Percentiles rank a stretch among this genome's conserved stretches.
phyloP scores from a whole-genome alignment of 2,329 filamentous ascomycete species.

The Paecilomyces fulvus region DNA sequence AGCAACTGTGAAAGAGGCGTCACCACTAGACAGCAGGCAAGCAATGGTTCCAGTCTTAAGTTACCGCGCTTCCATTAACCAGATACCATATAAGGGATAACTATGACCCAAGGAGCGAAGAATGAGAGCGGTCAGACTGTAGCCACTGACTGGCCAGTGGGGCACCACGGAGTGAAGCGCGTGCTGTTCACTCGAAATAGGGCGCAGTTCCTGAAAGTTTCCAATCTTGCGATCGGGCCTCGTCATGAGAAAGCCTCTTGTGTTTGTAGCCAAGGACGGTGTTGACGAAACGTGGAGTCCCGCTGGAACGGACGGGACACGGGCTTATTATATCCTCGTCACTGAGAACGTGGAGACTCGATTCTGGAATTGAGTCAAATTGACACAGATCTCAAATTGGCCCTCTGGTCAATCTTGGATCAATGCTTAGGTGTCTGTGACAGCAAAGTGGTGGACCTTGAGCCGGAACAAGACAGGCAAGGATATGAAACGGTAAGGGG shows the following conservation, averaged over 20 bases:
- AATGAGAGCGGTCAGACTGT: not conserved
- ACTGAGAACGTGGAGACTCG: not conserved
- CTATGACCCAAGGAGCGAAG: not conserved
- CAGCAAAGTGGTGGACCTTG: not conserved
- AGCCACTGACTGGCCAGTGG: not conserved
- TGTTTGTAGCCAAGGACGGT: not conserved
- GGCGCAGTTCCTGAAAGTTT: not conserved
- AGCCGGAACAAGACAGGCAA: not conserved
- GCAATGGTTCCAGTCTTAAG: not conserved
- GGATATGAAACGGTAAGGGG: constrained; percentile 1
- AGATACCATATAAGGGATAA: not conserved
- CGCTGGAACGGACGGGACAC: not conserved
- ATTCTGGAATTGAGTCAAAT: not conserved
- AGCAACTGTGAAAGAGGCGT: not conserved
- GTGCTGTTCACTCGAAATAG: not conserved
- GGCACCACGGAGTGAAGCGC: not conserved
- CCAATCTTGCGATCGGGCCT: not conserved
- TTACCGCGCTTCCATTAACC: not conserved
- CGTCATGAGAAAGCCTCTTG: not conserved
- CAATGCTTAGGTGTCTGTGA: not conserved
- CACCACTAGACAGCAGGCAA: not conserved
- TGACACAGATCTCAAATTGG: not conserved
- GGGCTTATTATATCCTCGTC: not conserved
- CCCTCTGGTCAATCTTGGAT: not conserved
- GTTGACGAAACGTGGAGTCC: not conserved